These are phyloP conservation scores for Calonectria fujianensis DNA, from an alignment of 2,329 filamentous ascomycete species.

Conservation along the genomic window DNA sequence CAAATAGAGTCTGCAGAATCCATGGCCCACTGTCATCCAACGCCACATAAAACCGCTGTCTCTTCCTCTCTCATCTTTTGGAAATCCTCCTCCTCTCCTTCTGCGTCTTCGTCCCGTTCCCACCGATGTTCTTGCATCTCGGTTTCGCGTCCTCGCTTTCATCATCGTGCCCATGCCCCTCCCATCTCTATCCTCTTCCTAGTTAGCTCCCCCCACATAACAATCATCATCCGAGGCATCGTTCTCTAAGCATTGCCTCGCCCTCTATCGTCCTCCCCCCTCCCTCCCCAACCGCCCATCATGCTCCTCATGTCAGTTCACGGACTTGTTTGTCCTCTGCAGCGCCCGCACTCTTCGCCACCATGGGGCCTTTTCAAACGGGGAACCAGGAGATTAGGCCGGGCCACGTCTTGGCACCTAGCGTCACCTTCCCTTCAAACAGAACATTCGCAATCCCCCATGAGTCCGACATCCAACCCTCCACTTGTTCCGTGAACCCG, in stretches of 20 bases:
- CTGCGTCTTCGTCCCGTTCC: constrained; percentile 18
- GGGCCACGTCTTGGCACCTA: constrained; percentile 35
- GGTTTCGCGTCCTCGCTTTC: constrained; percentile 24
- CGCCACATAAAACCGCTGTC: constrained; percentile 21
- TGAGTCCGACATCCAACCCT: constrained; percentile 24
- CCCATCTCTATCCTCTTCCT: constrained; percentile 19
- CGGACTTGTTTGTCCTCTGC: constrained; percentile 28
- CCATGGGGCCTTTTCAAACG: constrained; percentile 32
- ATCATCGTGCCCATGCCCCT: constrained; percentile 28
- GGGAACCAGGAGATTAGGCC: constrained; percentile 41
- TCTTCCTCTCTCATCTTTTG: neutral
- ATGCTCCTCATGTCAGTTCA: constrained; percentile 37
- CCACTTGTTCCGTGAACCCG: constrained; percentile 25
- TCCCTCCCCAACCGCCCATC: constrained; percentile 20
- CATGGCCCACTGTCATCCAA: constrained; percentile 21
- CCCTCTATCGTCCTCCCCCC: constrained; percentile 23
- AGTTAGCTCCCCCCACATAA: constrained; percentile 34
- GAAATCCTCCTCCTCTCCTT: neutral
- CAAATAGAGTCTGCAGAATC: constrained; percentile 23
- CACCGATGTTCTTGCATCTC: constrained; percentile 14
- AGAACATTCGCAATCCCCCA: constrained; percentile 30
- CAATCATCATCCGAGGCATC: constrained; percentile 31
- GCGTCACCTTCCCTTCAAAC: constrained; percentile 25
- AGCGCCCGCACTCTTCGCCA: constrained; percentile 37
- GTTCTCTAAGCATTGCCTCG: constrained; percentile 32